phyloP scores from a whole-genome alignment of 2,329 filamentous ascomycete genomes.

The Cercospora zeae-maydis region DNA sequence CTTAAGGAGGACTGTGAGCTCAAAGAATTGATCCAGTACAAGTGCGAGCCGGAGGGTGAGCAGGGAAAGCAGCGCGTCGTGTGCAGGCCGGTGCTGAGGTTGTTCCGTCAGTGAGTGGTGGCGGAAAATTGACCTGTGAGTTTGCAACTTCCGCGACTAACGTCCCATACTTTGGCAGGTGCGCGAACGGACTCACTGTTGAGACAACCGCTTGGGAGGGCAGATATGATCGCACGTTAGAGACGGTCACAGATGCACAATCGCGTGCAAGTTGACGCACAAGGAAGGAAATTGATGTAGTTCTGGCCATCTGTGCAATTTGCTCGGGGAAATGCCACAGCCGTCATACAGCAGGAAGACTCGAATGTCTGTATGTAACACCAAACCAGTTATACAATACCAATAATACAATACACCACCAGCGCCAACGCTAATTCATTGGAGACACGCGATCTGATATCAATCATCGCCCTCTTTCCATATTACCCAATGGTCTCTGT shows the following conservation, averaged over 20 bases:
- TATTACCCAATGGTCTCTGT: neutral
- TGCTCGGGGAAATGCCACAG: neutral
- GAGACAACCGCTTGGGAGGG: conserved; percentile 62
- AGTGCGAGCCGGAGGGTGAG: conserved; percentile 53
- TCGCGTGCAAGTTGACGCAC: conserved; percentile 2
- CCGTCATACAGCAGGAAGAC: neutral
- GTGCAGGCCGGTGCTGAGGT: conserved; percentile 56
- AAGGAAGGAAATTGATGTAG: neutral
- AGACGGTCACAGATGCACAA: conserved; percentile 10
- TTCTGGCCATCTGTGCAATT: neutral
- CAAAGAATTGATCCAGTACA: conserved; percentile 60
- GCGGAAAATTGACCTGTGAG: neutral
- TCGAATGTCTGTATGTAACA: neutral
- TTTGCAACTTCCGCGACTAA: conserved; percentile 13
- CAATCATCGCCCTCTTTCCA: neutral
- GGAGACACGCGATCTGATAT: neutral
- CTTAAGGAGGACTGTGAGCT: conserved; percentile 52
- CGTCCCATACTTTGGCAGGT: conserved; percentile 35
- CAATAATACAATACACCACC: conserved; percentile 12
- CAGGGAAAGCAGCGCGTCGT: conserved; percentile 44
- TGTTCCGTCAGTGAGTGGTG: conserved; percentile 54
- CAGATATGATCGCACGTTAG: conserved; percentile 28
- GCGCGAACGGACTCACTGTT: conserved; percentile 54
- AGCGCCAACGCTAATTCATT: conserved; percentile 5
- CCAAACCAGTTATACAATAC: conserved; percentile 5